Conservation (phyloP, 1,284 basidiomycete species). For the Papiliotrema flavescens region DNA sequence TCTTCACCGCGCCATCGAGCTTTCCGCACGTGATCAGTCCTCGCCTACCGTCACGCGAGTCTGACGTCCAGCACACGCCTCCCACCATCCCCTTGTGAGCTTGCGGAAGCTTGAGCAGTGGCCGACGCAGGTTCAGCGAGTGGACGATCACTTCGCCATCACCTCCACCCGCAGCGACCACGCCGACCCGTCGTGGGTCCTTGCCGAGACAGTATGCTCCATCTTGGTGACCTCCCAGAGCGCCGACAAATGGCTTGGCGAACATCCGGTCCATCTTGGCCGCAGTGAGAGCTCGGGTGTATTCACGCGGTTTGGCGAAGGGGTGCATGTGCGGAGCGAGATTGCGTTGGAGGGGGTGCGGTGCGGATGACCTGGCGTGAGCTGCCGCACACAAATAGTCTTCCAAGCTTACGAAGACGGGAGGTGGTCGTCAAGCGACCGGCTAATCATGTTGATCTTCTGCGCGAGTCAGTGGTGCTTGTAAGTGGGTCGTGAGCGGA, state of each 20-base stretch:
- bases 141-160: conserved; percentile 93
- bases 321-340: conserved; percentile 92
- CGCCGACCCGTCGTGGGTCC: conserved; percentile 71
- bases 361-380: conserved; percentile 33
- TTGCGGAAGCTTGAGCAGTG: conserved; percentile 65
- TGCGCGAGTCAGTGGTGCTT: conserved; percentile 10
- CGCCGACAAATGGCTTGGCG: conserved; percentile 89
- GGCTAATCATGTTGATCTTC: conserved; percentile 51
- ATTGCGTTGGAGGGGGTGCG: conserved; percentile 76
- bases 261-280: conserved; percentile 97
- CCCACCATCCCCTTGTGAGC: conserved; percentile 93
- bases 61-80: conserved; percentile 54
- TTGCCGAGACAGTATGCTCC: conserved; percentile 85
- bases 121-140: conserved; percentile 68
- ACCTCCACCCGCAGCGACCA: conserved; percentile 90
- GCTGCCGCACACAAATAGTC: background rate
- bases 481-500: background rate
- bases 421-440: conserved; percentile 50
- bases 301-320: conserved; percentile 86
- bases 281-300: conserved; percentile 88
- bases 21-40: conserved; percentile 79
- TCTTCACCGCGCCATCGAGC: conserved; percentile 83
- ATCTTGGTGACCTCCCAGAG: conserved; percentile 89
- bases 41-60: conserved; percentile 53
- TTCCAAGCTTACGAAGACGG: conserved; percentile 38